These are phyloP conservation scores for Linum tenue DNA, from an alignment of 345 rosid species.

Conservation along the genomic window DNA sequence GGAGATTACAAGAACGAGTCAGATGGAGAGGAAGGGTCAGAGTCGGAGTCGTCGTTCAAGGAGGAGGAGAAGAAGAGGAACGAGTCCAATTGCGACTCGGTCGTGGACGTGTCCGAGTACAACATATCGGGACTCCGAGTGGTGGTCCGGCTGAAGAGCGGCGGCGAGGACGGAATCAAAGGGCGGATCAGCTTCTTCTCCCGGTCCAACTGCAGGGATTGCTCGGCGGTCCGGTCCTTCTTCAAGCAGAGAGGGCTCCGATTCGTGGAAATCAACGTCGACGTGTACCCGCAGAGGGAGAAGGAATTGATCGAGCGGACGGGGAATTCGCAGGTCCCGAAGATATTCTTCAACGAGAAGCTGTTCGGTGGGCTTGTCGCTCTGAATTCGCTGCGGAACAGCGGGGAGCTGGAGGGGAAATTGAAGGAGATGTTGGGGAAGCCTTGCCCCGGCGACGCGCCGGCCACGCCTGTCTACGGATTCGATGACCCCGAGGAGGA, in stretches of 20 bases:
- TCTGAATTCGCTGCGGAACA: slow-evolving; percentile 66
- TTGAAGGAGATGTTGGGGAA: slow-evolving; percentile 41
- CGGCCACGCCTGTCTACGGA: slow-evolving; percentile 50
- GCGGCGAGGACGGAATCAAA: slow-evolving; percentile 19
- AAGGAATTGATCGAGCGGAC: slow-evolving; percentile 55
- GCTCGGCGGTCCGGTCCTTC: slow-evolving; percentile 64
- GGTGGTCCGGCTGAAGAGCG: slow-evolving; percentile 44
- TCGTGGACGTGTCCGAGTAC: slow-evolving; percentile 48
- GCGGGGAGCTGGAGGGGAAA: slow-evolving; percentile 48
- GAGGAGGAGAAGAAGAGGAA: background rate
- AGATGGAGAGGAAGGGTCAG: slow-evolving; percentile 6
- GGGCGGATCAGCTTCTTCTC: slow-evolving; percentile 69
- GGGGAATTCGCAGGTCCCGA: slow-evolving; percentile 61
- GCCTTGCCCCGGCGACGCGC: slow-evolving; percentile 51
- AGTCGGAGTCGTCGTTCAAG: slow-evolving; percentile 2
- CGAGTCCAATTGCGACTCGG: background rate
- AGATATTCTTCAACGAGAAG: slow-evolving; percentile 78
- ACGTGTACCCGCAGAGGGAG: slow-evolving; percentile 52
- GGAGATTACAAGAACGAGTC: slow-evolving; percentile 14
- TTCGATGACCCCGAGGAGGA: slow-evolving; percentile 37
- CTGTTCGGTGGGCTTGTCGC: slow-evolving; percentile 72
- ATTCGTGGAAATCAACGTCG: slow-evolving; percentile 77
- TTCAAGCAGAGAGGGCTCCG: slow-evolving; percentile 43
- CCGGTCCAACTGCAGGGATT: slow-evolving; percentile 71
- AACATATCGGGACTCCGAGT: slow-evolving; percentile 70